Conservation (phyloP, 352 stramenopile genomes). For the Pythium brachiatum region DNA sequence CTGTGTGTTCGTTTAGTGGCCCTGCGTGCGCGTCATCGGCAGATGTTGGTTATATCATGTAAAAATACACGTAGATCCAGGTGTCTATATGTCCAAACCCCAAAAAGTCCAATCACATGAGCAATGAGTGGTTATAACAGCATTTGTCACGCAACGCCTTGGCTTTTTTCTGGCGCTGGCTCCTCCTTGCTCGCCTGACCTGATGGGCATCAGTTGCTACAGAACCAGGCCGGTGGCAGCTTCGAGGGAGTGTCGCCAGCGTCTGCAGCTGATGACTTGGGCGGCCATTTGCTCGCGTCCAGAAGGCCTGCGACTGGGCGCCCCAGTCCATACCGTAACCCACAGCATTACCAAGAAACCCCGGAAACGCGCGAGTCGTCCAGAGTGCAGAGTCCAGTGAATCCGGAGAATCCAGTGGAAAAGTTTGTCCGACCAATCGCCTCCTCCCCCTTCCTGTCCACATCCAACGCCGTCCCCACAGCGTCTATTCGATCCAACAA, state of each 20-base stretch:
- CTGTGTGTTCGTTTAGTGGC: too few relatives aligned
- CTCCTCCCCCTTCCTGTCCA: not conserved
- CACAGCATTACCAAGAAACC: not conserved
- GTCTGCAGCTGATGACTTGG: not conserved
- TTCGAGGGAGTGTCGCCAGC: conserved; percentile 10
- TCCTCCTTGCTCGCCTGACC: conserved; percentile 1
- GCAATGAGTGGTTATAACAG: not conserved
- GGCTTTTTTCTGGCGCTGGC: conserved; percentile 5
- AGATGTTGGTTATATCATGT: not conserved
- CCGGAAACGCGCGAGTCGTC: not conserved
- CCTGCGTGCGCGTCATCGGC: not conserved
- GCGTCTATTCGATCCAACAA: conserved; percentile 1
- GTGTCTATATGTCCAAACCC: not conserved
- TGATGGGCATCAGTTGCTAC: not conserved
- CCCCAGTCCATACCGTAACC: not conserved
- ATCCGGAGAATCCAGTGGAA: not conserved
- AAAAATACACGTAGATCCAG: not conserved
- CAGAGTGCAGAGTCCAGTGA: not conserved
- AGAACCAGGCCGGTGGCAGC: not conserved
- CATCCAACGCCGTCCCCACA: not conserved
- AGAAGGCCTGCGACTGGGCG: not conserved
- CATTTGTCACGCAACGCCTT: not conserved
- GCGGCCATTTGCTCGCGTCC: too few relatives aligned
- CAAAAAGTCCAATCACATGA: not conserved
- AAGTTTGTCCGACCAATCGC: not conserved